Evolutionary conservation across 345 rosid species (phyloP), one percentile per base, ranked within the genome.

Genomic region (Rhizophora apiculata): DNA sequence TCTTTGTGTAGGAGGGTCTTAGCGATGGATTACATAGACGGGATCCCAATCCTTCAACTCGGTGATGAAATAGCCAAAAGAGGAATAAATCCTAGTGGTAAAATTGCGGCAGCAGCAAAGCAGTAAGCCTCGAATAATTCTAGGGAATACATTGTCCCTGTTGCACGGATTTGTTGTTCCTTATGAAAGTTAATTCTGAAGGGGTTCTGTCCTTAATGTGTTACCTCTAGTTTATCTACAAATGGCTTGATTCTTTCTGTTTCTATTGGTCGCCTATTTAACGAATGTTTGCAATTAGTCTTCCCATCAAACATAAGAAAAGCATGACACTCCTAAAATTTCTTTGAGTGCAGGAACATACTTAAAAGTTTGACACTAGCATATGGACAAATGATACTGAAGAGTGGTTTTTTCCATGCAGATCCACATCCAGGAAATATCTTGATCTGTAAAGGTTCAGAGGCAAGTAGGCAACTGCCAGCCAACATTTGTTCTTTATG

Each of bases 351-450:
- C 89, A 91, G 93, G 86, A 91, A 84, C 71, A 91, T 94, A 82
- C 90, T 94, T 21, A 76, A 82, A 73, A 91, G 90, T 79, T 77
- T 94, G 81, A 88, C 96, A 49, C 78, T 70, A 66, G 96, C 97
- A 8, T 94, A 94, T 74, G 96, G 98, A 62, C 95, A 94, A 80
- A 94, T 94, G 97, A 91, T 94, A 76, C 82, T 94, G 81, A 91
- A 88, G 86, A 91, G 96, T 65, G 98, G 97, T 70, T 89, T 84
- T 86, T 91, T 91, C 84, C 98, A 91, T 65, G 97, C 97, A 27
- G 98, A 94, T 86, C 96, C 97, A 27, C 97, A 94, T 82, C 98
- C 97, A 1, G 98, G 98, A 73, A 94, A 94, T 81, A 91, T 94
- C 71, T 77, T 91, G 81, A 94, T 91, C 57, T 91, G 96, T 74